phyloP scores from a whole-genome alignment of 345 rosid genomes.

The Arabidopsis arenosa region DNA sequence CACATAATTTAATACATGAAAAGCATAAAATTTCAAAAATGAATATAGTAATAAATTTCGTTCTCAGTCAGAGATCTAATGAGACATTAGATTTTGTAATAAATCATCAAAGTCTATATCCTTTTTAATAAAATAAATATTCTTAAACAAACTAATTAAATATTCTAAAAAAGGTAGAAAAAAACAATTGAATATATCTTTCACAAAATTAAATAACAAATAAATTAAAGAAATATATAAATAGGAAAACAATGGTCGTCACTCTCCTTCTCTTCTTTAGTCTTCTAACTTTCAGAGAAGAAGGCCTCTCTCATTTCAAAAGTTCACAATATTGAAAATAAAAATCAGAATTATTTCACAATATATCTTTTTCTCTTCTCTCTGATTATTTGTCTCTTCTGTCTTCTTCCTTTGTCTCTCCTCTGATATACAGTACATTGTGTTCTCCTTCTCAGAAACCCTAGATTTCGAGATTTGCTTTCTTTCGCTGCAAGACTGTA shows the following conservation, averaged over 20 bases:
- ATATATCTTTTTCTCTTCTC: slow-evolving; percentile 20
- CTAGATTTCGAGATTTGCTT: slow-evolving; percentile 47
- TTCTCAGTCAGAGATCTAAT: slow-evolving; percentile 30
- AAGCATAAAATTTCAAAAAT: slow-evolving; percentile 22
- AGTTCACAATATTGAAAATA: neutral
- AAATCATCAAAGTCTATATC: slow-evolving; percentile 29
- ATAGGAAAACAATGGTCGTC: slow-evolving; percentile 42
- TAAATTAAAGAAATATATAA: slow-evolving; percentile 9
- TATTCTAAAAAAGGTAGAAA: neutral
- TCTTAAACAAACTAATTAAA: slow-evolving; percentile 18
- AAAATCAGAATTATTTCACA: slow-evolving; percentile 2
- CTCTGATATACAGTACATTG: slow-evolving; percentile 40
- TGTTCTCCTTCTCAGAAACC: slow-evolving; percentile 49
- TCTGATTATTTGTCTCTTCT: slow-evolving; percentile 42
- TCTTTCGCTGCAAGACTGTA: slow-evolving; percentile 1
- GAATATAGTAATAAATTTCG: slow-evolving; percentile 19
- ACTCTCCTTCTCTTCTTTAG: slow-evolving; percentile 32
- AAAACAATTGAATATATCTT: neutral
- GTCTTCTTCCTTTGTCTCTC: slow-evolving; percentile 34
- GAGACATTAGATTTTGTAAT: slow-evolving; percentile 25
- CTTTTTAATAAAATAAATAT: slow-evolving; percentile 14
- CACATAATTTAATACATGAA: slow-evolving; percentile 12
- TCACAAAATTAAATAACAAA: neutral
- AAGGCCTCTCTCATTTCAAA: slow-evolving; percentile 31
- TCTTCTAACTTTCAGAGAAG: slow-evolving; percentile 39